Evolutionary conservation across 176 grass and related monocot genomes (phyloP), one percentile per base, ranked within the genome.

Genomic region (Canna indica): DNA sequence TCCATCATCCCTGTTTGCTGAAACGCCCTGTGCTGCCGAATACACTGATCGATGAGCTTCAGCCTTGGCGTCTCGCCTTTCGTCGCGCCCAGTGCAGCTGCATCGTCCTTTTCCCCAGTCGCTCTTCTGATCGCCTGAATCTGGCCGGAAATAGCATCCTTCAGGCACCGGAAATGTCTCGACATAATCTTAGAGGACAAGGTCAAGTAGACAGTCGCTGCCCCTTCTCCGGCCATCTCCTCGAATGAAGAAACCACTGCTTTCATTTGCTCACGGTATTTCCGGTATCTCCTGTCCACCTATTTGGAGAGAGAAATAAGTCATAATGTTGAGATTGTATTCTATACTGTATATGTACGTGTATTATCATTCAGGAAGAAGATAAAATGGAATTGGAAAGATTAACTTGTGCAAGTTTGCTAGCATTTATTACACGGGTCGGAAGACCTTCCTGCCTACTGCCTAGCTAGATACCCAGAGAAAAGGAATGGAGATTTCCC

Each of bases 401-500:
- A 69, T 39, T 27, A 41, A 52, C 62, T 57, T 69, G 53, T 18
- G 84, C 77, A 38, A 70, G 46, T 72, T 74, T 61, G 72, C 45
- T 72, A 68, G 77, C 77, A 77, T 80, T 72, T 52, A 72, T 18
- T 75, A 77, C 54, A 78, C 77, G 77, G 85, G 70, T 26, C 76
- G 80, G 36, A 35, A 18, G 20, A 33, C 14, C 64, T 45, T 57
- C 34, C 48, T 67, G 75, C 34, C 35, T 77, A 79, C 64, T 45
- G 63, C 34, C 48, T 67, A 72, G 29, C 35, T 77, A 79, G 87
- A 75, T 79, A 47, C 78, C 83, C 75, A 77, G 73, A 60, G 84
- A 27, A 80, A 82, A 75, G 72, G 89, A 84, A 90, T 93, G 86
- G 90, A 93, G 90, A 80, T 99, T 93, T 99, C 87, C 85, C 79